Conservation (phyloP, 2,329 filamentous ascomycete species). For the Biscogniauxia sp. region DNA sequence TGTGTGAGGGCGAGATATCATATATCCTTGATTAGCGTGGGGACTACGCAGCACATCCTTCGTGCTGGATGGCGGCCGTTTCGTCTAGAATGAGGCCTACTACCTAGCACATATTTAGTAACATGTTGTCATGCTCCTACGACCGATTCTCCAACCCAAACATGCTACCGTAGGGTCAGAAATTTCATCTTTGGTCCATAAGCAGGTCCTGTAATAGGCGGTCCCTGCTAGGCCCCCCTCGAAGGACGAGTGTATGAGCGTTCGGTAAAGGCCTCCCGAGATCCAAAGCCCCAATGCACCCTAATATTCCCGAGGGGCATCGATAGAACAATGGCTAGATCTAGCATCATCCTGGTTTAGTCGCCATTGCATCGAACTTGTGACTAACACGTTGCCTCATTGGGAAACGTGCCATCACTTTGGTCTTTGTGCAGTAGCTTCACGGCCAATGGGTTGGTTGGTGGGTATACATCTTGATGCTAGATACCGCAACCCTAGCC, state of each 20-base stretch:
- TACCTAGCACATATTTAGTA: too few relatives aligned
- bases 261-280: neutral
- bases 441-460: neutral
- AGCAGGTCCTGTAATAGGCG: neutral
- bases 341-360: neutral
- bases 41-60: neutral
- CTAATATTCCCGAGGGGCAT: neutral
- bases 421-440: neutral
- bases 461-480: neutral
- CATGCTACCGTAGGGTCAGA: neutral
- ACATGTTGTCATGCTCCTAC: neutral
- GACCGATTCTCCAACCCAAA: neutral
- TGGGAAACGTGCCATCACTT: neutral
- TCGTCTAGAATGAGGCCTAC: neutral
- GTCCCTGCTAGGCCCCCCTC: neutral
- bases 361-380: neutral
- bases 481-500: neutral
- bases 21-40: neutral
- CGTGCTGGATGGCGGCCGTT: neutral
- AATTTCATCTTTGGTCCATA: neutral
- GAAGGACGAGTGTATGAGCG: neutral
- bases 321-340: neutral
- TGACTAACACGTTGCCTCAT: neutral
- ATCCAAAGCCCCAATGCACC: neutral
- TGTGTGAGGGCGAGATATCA: neutral